Base-by-base conservation (phyloP, 345 rosid species). In the Theobroma cacao region DNA sequence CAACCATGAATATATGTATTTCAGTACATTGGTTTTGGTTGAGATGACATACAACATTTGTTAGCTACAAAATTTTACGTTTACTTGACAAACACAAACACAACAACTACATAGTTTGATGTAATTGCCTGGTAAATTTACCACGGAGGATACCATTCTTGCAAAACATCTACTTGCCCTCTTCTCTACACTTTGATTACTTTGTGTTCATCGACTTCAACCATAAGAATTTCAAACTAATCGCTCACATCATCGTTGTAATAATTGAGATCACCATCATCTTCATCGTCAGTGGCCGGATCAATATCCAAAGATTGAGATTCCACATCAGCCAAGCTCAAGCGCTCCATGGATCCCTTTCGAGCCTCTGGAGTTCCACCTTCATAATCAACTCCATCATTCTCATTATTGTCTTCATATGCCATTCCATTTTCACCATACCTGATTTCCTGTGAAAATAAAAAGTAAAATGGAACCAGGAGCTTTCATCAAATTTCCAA, bases 201-300 rank as follows among this genome's bases (percentile, higher is more conserved):
- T 45, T 11, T 2, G 15, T 47, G 52, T 47, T 3, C 3, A 47
- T 47, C 3, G 20, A 74, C 75, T 60, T 53, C 14, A 53, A 20
- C 45, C 6, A 63, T 28, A 14, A n/a, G 3, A 47, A 40, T 40
- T 58, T 26, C 2, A 14, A 48, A 45, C 30, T 50, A 58, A 73
- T 84, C 86, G 76, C 88, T 87, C 43, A 75, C 33, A 81, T 83
- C 89, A 72, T 84, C 91, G 77, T 87, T 86, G 47, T 84, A 89
- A 33, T 71, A 43, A 47, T 85, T 78, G 30, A 82, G 75, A 82
- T 87, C 80, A 59, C 77, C 82, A 40, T 74, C 91, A 52, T 74
- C 79, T 3, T 83, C 79, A 17, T 24, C 58, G 15, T 24, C 74
- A 68, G 2, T 80, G 34, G 64, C 60, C 10, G 82, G 74, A 67